A percentile compares a stretch with the other conserved stretches of the same genome.
Conservation (phyloP, 768 basidiomycete genomes). For the Hortiboletus flavorubellus region DNA sequence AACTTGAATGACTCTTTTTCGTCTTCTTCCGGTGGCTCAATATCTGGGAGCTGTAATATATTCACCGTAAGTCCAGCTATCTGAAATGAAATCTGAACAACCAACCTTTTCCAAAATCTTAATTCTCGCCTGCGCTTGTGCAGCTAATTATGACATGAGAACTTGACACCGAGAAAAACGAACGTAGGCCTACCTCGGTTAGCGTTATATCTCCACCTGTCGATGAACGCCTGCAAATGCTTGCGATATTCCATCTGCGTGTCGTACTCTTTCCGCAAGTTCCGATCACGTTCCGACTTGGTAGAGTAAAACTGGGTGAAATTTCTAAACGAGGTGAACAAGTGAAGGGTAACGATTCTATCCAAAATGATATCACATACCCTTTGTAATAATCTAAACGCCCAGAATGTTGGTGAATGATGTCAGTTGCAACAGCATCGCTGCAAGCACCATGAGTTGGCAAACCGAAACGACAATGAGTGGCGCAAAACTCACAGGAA, state of each 20-base stretch:
- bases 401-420: constrained; percentile 92
- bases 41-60: constrained; percentile 70
- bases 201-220: constrained; percentile 97
- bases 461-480: background rate
- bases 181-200: constrained; percentile 61
- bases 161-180: background rate
- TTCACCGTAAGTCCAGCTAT: background rate
- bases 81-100: background rate
- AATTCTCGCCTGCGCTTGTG: constrained; percentile 83
- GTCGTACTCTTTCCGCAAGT: constrained; percentile 93
- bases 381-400: constrained; percentile 98
- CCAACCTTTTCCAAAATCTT: constrained; percentile 71
- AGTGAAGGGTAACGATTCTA: constrained; percentile 2
- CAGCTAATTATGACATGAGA: constrained; percentile 44
- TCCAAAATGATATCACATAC: constrained; percentile 32
- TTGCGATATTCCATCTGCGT: constrained; percentile 93
- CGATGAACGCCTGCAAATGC: constrained; percentile 96
- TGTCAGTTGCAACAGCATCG: constrained; percentile 96
- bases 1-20: constrained; percentile 93
- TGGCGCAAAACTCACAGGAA: constrained; percentile 61
- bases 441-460: constrained; percentile 33
- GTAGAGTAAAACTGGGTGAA: constrained; percentile 99
- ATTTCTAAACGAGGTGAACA: constrained; percentile 51
- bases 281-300: constrained; percentile 90
- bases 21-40: constrained; percentile 89